Conservation (phyloP, 805 yeast species). For the Wickerhamiella parazyma region DNA sequence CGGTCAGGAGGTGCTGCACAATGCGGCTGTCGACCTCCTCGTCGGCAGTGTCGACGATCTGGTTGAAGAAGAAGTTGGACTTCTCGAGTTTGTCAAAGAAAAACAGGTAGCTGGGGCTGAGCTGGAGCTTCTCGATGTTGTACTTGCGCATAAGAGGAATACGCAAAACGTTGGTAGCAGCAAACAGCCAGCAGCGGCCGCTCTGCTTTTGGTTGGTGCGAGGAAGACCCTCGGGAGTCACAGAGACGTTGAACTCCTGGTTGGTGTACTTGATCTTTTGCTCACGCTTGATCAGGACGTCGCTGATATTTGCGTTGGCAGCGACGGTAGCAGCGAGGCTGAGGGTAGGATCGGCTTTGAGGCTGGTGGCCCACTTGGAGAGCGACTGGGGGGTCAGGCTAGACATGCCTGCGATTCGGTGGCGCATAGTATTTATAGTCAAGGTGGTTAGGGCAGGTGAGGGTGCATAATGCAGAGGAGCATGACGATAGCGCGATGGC, state of each 20-base stretch:
- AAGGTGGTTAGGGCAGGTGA: not conserved
- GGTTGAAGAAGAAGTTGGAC: conserved; percentile 67
- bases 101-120: conserved; percentile 67
- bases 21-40: conserved; percentile 58
- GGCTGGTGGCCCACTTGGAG: conserved; percentile 19
- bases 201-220: conserved; percentile 60
- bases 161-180: conserved; percentile 63
- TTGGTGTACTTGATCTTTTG: conserved; percentile 15
- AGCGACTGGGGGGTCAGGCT: conserved; percentile 14
- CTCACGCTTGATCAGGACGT: conserved; percentile 22
- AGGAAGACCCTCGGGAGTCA: conserved; percentile 44
- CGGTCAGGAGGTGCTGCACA: conserved; percentile 47
- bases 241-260: conserved; percentile 31
- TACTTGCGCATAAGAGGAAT: conserved; percentile 46
- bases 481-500: too few relatives aligned
- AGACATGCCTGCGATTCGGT: conserved; percentile 4
- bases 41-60: conserved; percentile 52
- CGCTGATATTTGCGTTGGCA: conserved; percentile 20
- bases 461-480: too few relatives aligned
- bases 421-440: not conserved
- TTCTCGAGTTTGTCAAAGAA: conserved; percentile 81
- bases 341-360: conserved; percentile 20
- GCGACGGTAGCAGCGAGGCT: conserved; percentile 24
- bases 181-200: conserved; percentile 86
- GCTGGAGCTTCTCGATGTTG: conserved; percentile 53